These are phyloP conservation scores for Ilyonectria sp. DNA, from an alignment of 2,329 filamentous ascomycete genomes.

Conservation along the genomic window DNA sequence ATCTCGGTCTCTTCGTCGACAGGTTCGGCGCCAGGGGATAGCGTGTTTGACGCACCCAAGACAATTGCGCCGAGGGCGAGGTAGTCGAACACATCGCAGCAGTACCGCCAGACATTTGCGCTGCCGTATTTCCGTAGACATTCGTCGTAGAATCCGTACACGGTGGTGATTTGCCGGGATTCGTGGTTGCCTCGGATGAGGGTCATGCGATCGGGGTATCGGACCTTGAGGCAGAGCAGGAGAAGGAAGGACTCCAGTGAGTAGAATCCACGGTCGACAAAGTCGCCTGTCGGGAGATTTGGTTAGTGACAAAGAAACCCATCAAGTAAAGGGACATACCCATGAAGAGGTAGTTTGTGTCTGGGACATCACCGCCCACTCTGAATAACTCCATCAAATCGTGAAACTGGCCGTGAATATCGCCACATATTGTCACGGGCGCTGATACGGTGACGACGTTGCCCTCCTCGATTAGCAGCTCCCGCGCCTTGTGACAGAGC, in stretches of 20 bases:
- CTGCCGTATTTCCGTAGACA: slow-evolving; percentile 96
- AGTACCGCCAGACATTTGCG: slow-evolving; percentile 97
- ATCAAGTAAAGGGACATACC: slow-evolving; percentile 64
- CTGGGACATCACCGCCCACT: slow-evolving; percentile 92
- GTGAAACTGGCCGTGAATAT: slow-evolving; percentile 97
- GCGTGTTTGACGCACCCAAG: slow-evolving; percentile 83
- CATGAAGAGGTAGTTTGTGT: slow-evolving; percentile 98
- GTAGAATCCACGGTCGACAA: slow-evolving; percentile 98
- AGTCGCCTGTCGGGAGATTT: slow-evolving; percentile 76
- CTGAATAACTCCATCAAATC: slow-evolving; percentile 97
- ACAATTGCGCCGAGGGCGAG: slow-evolving; percentile 91
- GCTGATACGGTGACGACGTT: slow-evolving; percentile 97
- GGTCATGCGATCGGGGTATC: slow-evolving; percentile 97
- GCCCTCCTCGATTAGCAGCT: slow-evolving; percentile 96
- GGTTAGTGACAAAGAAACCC: slow-evolving; percentile 29
- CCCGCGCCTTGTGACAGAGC: slow-evolving; percentile 96
- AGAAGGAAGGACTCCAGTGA: slow-evolving; percentile 97
- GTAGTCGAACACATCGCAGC: slow-evolving; percentile 98
- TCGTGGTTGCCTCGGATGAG: slow-evolving; percentile 96
- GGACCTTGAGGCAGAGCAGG: slow-evolving; percentile 94
- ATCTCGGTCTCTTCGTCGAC: slow-evolving; percentile 86
- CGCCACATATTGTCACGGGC: slow-evolving; percentile 97
- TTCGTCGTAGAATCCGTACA: slow-evolving; percentile 99
- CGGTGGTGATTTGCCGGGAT: slow-evolving; percentile 95
- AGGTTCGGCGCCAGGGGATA: slow-evolving; percentile 66